These are phyloP conservation scores for Pyrus bretschneideri DNA, from an alignment of 306 rosid species.

Conservation along the genomic window DNA sequence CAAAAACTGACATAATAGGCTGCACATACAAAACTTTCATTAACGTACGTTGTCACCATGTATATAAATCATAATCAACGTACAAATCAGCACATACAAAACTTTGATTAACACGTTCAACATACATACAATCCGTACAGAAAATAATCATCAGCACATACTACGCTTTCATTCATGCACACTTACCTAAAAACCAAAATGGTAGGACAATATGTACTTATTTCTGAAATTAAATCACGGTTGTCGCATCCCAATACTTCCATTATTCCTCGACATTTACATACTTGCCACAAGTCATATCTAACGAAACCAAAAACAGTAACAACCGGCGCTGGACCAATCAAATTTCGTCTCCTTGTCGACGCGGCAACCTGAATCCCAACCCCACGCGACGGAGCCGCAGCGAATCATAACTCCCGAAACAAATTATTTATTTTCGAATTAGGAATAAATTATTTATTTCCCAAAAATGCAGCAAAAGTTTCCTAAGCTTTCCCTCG, in stretches of 20 bases:
- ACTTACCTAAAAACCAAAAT: too few relatives aligned
- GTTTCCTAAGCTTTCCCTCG: conserved; percentile 9
- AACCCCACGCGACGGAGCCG: background rate
- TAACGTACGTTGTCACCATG: too few relatives aligned
- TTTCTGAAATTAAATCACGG: background rate
- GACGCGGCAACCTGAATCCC: background rate
- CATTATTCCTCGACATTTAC: background rate
- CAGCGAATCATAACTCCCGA: background rate
- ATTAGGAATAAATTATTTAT: background rate
- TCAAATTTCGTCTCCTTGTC: background rate
- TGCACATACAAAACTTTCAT: too few relatives aligned
- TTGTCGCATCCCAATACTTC: background rate
- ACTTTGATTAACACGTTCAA: too few relatives aligned
- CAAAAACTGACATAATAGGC: too few relatives aligned
- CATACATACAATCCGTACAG: too few relatives aligned
- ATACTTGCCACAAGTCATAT: background rate
- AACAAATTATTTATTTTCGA: background rate
- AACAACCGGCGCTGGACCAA: background rate
- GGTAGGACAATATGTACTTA: too few relatives aligned
- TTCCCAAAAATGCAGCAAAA: conserved; percentile 4
- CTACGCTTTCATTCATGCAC: too few relatives aligned
- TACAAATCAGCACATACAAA: too few relatives aligned
- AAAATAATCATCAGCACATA: too few relatives aligned
- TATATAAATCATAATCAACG: too few relatives aligned
- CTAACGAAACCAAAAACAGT: background rate